Percentiles rank a stretch among this genome's conserved stretches.
Conservation (phyloP, 192 early-diverging fungal species). For the Coemansia sp. region DNA sequence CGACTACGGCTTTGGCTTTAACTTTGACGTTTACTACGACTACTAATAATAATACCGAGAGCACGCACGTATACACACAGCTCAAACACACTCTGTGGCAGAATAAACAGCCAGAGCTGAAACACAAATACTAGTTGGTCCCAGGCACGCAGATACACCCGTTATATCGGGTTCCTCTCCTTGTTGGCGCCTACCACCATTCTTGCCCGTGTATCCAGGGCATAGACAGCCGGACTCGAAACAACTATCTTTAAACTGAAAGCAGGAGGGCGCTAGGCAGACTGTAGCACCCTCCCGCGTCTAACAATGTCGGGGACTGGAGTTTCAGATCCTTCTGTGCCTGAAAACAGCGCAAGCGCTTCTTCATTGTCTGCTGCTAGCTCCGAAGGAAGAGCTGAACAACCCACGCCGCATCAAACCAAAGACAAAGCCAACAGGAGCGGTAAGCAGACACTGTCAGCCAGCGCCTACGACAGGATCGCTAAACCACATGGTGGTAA, state of each 20-base stretch:
- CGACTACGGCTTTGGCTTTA: too few species aligned
- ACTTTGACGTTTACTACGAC: too few species aligned
- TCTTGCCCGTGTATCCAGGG: background rate
- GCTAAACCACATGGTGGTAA: conserved; percentile 7
- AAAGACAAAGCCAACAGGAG: background rate
- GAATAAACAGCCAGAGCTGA: too few species aligned
- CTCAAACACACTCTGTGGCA: too few species aligned
- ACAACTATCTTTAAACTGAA: background rate
- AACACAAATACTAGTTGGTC: too few species aligned
- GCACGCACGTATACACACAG: too few species aligned
- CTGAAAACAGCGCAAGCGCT: conserved; percentile 1
- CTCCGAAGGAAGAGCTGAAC: background rate
- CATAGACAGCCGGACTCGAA: background rate
- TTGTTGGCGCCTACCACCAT: background rate
- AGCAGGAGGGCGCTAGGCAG: background rate
- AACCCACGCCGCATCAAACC: background rate
- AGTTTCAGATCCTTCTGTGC: background rate
- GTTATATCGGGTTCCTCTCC: too few species aligned
- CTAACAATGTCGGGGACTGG: background rate
- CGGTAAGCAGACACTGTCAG: background rate
- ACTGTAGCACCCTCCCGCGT: background rate
- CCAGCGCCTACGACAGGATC: background rate
- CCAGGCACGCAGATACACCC: too few species aligned
- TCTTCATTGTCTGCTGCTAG: background rate
- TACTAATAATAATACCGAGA: too few species aligned